Base-by-base conservation (phyloP, 1,284 basidiomycete genomes). In the Papiliotrema fonsecae region DNA sequence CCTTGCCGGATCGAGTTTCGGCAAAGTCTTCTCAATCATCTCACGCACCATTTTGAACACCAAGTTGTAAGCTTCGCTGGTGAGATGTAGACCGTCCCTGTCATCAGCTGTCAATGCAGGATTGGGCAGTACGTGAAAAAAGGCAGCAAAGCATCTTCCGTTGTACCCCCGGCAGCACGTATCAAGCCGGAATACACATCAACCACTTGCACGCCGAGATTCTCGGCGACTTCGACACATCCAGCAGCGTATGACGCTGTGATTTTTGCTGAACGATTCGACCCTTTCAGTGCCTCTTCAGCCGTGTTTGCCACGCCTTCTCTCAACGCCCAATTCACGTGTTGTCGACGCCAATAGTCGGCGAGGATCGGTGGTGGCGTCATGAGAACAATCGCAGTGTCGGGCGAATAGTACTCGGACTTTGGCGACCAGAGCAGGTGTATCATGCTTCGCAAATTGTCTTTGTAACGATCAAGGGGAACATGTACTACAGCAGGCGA, bases 311-410 rank as follows among this genome's bases (percentile, higher is more conserved):
- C 36, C 80, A 71, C 30, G 45, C 40, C 10, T 49, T 45, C 31
- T 55, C 46, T 5, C 38, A 18, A 5, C 38, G 34, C 7, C 37
- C 47, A 14, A 21, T 6, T 18, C 32, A n/a, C 47, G 44, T 25
- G 57, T 60, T 63, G 72, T 49, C 65, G 21, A 5, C n/a, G 11
- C 47, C 41, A 49, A n/a, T 25, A 25, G 50, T 77, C 58, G 4
- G 81, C 81, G 60, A 86, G 85, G 48, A 92, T 78, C 2, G 91
- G 91, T 3, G 91, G 88, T 13, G 89, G 85, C 4, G 86, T 87
- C 54, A 94, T 81, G 50, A 94, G 76, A 42, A 94, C 73, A 55
- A 94, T 78, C 43, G 79, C 78, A 35, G 90, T 91, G n/a, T 77
- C 62, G 1, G 87, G 84, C 2, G 84, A 84, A 73, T 88, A 81